Base-by-base conservation (phyloP, 306 rosid species). In the Vachellia collinsii region DNA sequence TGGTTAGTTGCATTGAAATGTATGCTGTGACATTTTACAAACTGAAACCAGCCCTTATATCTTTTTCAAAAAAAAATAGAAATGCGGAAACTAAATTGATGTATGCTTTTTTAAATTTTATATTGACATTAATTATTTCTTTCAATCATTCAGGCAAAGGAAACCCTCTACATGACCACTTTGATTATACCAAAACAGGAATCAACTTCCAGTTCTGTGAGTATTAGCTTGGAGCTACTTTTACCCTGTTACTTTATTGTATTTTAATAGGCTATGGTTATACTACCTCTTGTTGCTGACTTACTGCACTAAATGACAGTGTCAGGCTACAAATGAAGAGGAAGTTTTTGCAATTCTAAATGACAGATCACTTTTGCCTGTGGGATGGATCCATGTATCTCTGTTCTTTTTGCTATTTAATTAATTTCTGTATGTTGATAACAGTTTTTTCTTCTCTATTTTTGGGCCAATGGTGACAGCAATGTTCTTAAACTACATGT, bases 301-400 rank as follows among this genome's bases (percentile, higher is more conserved):
- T 73, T 75, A 25, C 39, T 68, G 77, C 42, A 36, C 65, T 65
- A 79, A 70, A 79, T 85, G 81, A 72, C 87, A 94, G 97, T 94
- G 97, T 81, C 94, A 83, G 80, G 97, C 95, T 64, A 89, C 88
- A 47, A 88, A 90, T 20, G 93, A 94, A 59, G 95, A 92, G 85
- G 98, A 94, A 84, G 79, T 88, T 76, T 94, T 92, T 83, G 80
- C 83, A 75, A 89, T 94, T 78, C 94, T 89, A 69, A 89, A 84
- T 59, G 94, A 94, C 50, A 75, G 81, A 77, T 90, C 97, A 71
- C 95, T 92, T 82, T 83, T 77, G 68, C 96, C 96, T 38, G 89
- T 89, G 17, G 98, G 97, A 87, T 92, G 98, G 97, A 94, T 94
- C 77, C 96, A 92, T 90, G 98, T 90, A 92, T 20, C 91, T 42